phyloP scores from a whole-genome alignment of 163 green algal genomes.

The Volvox carteri region DNA sequence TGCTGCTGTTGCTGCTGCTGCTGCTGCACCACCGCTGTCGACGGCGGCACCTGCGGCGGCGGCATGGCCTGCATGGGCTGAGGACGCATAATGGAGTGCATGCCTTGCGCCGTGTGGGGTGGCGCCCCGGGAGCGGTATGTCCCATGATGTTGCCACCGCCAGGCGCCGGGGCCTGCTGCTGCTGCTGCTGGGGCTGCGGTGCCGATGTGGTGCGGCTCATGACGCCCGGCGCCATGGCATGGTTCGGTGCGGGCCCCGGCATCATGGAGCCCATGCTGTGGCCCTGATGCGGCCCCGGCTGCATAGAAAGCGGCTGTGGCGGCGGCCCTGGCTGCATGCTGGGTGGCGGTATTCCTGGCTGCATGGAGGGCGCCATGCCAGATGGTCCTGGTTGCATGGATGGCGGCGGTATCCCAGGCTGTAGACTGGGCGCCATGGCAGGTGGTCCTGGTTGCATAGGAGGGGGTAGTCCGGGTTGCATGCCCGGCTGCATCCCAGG shows the following conservation, averaged over 20 bases:
- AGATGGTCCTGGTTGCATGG: background rate
- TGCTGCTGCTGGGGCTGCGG: constrained; percentile 14
- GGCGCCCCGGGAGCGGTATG: too few species aligned
- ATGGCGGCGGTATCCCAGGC: constrained; percentile 16
- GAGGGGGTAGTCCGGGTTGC: background rate
- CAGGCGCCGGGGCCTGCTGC: background rate
- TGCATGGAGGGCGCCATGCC: background rate
- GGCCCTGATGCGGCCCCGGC: background rate
- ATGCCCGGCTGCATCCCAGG: background rate
- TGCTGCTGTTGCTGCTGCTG: constrained; percentile 4
- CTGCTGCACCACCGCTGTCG: too few species aligned
- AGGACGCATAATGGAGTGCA: constrained; percentile 30
- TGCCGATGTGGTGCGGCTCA: background rate
- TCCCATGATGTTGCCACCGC: background rate
- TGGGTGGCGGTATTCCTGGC: background rate
- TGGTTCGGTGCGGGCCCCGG: constrained; percentile 7
- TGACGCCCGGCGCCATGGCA: background rate
- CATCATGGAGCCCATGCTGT: background rate
- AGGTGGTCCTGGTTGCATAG: background rate
- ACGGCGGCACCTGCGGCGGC: background rate
- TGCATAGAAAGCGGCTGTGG: constrained; percentile 1
- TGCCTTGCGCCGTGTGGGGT: background rate
- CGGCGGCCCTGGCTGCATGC: background rate
- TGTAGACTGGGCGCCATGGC: background rate
- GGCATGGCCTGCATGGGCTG: background rate